Evolutionary conservation across 768 basidiomycete genomes (phyloP), one percentile per base, ranked within the genome.

Genomic region (Arthromyces matolae): DNA sequence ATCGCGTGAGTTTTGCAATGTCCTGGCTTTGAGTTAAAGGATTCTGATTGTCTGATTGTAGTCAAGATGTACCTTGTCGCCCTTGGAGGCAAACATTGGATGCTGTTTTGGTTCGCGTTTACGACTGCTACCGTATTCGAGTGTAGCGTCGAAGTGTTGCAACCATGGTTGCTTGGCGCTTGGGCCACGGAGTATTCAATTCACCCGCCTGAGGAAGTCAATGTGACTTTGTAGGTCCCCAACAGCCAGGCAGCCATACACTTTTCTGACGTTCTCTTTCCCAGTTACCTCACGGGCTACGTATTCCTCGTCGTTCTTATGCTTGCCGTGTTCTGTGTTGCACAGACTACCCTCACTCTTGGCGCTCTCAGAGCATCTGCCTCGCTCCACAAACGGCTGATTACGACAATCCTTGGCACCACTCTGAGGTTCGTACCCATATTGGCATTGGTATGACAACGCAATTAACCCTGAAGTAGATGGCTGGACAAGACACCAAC

Each of bases 341-440:
- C 58, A 1, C n/a, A 55, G 7, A 68, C 64, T 6, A 48, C 71
- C 5, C 80, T 72, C 55, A 62, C 74, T 6, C 60, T 62, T 20
- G 82, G 80, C 2, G 54, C 68, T 0, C 52, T 81, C 40, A 65
- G 78, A 47, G 83, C 83, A 1, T 81, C 81, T 1, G 65, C 71
- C 39, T 57, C 49, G 3, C 75, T 86, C 13, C 83, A 85, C 53
- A 57, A 57, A 24, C 60, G 68, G 48, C 68, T 86, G 1, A 55
- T 84, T 2, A 61, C 71, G 13, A 71, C 79, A 5, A 61, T 86
- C 0, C 62, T 86, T 7, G 72, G 78, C 3, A 77, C 81, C 0
- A 85, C 84, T 0, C 60, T 85, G 18, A 71, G 80, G 82, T 79
- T 31, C 16, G 65, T 45, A 23, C n/a, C 13, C 16, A 36, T 18